phyloP scores from a whole-genome alignment of 192 early-diverging fungal genomes.

The Coemansia reversa region DNA sequence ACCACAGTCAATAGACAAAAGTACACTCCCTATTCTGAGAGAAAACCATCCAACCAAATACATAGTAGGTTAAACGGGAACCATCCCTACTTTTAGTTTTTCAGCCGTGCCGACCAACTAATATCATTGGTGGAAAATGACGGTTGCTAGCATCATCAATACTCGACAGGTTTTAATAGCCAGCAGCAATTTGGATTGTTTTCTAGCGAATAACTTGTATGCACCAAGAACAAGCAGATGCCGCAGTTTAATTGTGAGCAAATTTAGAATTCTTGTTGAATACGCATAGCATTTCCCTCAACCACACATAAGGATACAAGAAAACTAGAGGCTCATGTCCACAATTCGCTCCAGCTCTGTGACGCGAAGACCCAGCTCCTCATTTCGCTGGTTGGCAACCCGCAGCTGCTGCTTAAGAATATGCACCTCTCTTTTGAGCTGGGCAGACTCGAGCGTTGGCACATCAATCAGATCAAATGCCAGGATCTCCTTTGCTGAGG shows the following conservation, averaged over 20 bases:
- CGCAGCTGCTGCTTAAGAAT: slow-evolving; percentile 45
- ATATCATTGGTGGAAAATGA: too few relatives aligned
- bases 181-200: not conserved
- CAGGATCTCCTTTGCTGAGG: slow-evolving; percentile 67
- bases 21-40: too few relatives aligned
- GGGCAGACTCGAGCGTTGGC: slow-evolving; percentile 47
- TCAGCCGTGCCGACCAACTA: too few relatives aligned
- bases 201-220: not conserved
- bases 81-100: too few relatives aligned
- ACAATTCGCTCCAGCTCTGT: slow-evolving; percentile 47
- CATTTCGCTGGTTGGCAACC: slow-evolving; percentile 43
- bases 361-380: slow-evolving; percentile 47
- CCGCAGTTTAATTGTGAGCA: too few relatives aligned
- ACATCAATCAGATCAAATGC: slow-evolving; percentile 68
- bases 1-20: too few relatives aligned
- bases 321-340: slow-evolving; percentile 30
- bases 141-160: too few relatives aligned
- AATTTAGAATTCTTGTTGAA: too few relatives aligned
- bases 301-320: not conserved
- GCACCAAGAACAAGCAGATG: not conserved
- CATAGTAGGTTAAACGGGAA: too few relatives aligned
- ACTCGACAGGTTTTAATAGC: too few relatives aligned
- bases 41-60: too few relatives aligned
- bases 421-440: slow-evolving; percentile 40
- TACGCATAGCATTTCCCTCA: too few relatives aligned